These are phyloP conservation scores for Agrocybe praecox DNA, from an alignment of 768 basidiomycete genomes.

Conservation along the genomic window DNA sequence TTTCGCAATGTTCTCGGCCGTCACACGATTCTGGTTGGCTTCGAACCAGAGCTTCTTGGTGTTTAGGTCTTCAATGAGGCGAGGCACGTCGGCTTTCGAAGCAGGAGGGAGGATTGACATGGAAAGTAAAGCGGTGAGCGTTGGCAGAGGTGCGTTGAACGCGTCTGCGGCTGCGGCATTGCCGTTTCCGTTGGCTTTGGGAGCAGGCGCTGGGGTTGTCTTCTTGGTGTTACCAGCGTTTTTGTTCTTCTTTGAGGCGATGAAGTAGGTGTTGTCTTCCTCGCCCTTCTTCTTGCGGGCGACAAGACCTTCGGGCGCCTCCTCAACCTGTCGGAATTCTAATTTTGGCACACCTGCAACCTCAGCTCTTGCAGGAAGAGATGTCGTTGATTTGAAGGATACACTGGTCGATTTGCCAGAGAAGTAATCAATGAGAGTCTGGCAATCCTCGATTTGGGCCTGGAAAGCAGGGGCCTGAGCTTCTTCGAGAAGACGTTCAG, in stretches of 20 bases:
- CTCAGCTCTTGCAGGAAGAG: constrained; percentile 39
- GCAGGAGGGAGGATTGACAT: constrained; percentile 91
- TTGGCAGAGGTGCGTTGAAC: constrained; percentile 83
- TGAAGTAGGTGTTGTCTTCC: constrained; percentile 81
- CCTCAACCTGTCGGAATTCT: constrained; percentile 85
- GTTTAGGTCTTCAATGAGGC: constrained; percentile 87
- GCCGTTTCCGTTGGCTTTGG: constrained; percentile 20
- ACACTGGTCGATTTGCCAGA: constrained; percentile 61
- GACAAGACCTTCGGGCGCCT: constrained; percentile 66
- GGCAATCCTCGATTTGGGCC: constrained; percentile 94
- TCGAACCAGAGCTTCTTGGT: constrained; percentile 95
- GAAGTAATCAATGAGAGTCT: constrained; percentile 87
- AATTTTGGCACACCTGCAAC: constrained; percentile 75
- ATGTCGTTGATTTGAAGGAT: constrained; percentile 36
- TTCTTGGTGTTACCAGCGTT: constrained; percentile 43
- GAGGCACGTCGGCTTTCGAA: constrained; percentile 73
- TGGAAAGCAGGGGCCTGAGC: constrained; percentile 90
- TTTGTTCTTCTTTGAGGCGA: constrained; percentile 64
- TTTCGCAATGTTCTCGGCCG: constrained; percentile 78
- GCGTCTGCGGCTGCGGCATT: constrained; percentile 32
- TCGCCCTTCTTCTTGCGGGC: constrained; percentile 92
- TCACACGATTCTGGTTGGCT: constrained; percentile 85
- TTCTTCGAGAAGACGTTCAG: constrained; percentile 84
- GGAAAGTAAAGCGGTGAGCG: constrained; percentile 82
- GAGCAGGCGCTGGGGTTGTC: constrained; percentile 23